Evolutionary conservation across 1,284 basidiomycete genomes (phyloP), one percentile per base, ranked within the genome.

Genomic region (Rhodotorula sp.): DNA sequence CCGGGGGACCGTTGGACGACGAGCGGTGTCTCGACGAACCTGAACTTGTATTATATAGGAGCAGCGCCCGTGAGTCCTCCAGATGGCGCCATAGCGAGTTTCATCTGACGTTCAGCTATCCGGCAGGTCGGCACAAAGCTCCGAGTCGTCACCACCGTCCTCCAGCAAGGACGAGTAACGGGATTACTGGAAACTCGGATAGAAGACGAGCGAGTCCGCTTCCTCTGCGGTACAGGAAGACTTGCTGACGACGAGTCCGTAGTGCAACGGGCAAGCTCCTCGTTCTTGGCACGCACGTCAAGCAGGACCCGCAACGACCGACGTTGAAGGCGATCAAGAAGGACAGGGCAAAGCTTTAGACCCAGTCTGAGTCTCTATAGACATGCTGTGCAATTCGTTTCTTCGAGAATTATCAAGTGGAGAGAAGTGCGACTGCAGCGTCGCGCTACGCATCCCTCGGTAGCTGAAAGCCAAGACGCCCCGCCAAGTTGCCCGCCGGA

Each of bases 401-500:
- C n/a, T 17, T 44, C 39, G 39, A 44, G 39, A 44, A 44, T n/a
- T 17, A 44, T 44, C 11, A 10, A 15, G 39, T 10, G 13, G 39
- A 44, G 39, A 44, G 9, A 8, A 15, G 13, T 17, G 39, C 19
- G 39, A 15, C 19, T 44, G 39, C 39, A 44, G 39, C 39, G 39
- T 17, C 13, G 3, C 39, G 39, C 56, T 63, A 46, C 46, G 56
- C 48, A 52, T 77, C 73, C 58, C 69, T 59, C 24, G 77, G 77
- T 53, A 78, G 27, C 17, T 66, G 55, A 60, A 76, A 75, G 13
- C 77, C 87, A 73, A 97, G 79, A 72, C 92, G 84, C 56, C 92
- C 91, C 49, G 89, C 89, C 65, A 98, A 82, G 77, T 89, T 94
- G 62, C 93, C 86, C 11, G 94, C 94, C 22, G 92, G 94, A 0